phyloP scores from a whole-genome alignment of 179 eudicot species.

The Spinacia oleracea region DNA sequence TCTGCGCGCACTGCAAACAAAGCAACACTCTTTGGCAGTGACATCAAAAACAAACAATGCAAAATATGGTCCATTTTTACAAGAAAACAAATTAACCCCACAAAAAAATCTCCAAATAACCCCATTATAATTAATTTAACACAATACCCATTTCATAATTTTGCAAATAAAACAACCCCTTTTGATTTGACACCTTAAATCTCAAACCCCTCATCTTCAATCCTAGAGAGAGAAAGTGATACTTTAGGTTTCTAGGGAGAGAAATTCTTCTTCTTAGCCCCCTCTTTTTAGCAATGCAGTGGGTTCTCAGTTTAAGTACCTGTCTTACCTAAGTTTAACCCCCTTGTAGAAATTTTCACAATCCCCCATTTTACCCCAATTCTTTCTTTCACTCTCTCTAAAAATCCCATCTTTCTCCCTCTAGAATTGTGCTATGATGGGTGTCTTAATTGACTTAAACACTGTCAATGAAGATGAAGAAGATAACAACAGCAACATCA shows the following conservation, averaged over 20 bases:
- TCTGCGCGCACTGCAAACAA: slow-evolving; percentile 13
- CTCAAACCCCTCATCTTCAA: not conserved
- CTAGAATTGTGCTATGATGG: slow-evolving; percentile 36
- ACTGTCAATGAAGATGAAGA: slow-evolving; percentile 61
- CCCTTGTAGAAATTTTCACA: slow-evolving; percentile 42
- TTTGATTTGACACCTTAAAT: slow-evolving; percentile 43
- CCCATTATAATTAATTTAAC: not conserved
- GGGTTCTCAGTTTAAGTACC: slow-evolving; percentile 46
- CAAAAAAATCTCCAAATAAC: not conserved
- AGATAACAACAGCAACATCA: slow-evolving; percentile 14
- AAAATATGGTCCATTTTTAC: no score
- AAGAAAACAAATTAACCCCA: not conserved
- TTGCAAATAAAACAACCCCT: not conserved
- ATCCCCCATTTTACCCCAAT: slow-evolving; percentile 24
- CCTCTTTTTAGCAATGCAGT: slow-evolving; percentile 43
- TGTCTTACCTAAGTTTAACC: slow-evolving; percentile 47
- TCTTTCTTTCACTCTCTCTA: slow-evolving; percentile 21
- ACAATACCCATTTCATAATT: slow-evolving; percentile 1
- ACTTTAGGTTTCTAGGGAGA: not conserved
- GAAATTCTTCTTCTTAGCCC: not conserved
- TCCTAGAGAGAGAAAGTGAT: slow-evolving; percentile 9
- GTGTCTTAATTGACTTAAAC: slow-evolving; percentile 78
- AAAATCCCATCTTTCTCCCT: not conserved
- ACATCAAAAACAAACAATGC: not conserved
- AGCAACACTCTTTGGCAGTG: slow-evolving; percentile 33